Evolutionary conservation across 768 basidiomycete genomes (phyloP), one percentile per base, ranked within the genome.

Genomic region (Kwoniella newhampshirensis): DNA sequence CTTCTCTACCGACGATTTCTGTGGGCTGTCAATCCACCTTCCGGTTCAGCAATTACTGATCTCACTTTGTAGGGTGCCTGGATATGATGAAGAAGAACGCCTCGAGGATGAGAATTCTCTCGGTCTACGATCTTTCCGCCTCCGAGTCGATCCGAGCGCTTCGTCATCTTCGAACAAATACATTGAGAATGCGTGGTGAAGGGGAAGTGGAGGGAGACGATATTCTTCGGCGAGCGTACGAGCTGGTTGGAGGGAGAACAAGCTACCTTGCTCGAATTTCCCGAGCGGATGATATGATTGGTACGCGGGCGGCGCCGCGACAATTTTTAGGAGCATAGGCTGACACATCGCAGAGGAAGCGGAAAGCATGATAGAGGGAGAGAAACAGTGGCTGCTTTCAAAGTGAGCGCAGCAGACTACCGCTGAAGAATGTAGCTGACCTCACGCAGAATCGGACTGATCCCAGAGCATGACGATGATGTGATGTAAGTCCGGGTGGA

Each of bases 1-100:
- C 1, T 89, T 91, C 35, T 66, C 60, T 37, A 89, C 87, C 9
- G 91, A 92, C 67, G 89, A 91, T 71, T 89, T 87, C 73, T 91
- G 87, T 67, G 23, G 57, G 69, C 62, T 0, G 15, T 13, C 49
- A 18, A 18, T 13, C 9, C 4, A 1, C 7, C 9, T 36, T 17
- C 3, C 1, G 23, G 49, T 40, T 35, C 25, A 50, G 36, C 18
- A 23, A 26, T 27, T 15, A 27, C 28, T 35, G 40, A 40, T 13
- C n/a, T 20, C 23, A 15, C 27, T 0, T 30, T 17, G 4, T 27
- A 65, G 61, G 64, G 70, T 68, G 64, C 27, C 59, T 71, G 3
- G 74, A 75, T 50, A 62, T 64, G 62, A 71, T 75, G 64, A 71
- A 86, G 55, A 86, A 84, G 74, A 84, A 77, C 53, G 87, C 84